Base-by-base conservation (phyloP, 2,329 filamentous ascomycete species). In the Colletotrichum costaricense region DNA sequence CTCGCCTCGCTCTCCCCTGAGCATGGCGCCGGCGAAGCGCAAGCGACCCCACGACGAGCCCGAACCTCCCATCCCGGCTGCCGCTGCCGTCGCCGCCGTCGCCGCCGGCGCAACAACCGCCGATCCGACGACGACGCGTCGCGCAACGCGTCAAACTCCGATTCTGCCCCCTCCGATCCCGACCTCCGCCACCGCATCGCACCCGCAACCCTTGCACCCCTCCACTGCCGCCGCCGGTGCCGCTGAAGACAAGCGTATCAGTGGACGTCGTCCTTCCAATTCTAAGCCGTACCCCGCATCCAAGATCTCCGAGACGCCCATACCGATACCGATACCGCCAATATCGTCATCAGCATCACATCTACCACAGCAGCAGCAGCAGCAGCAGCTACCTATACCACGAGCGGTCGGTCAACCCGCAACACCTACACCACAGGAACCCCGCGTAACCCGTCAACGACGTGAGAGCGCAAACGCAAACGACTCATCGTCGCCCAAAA, bases 61-160 rank as follows among this genome's bases (percentile, higher is more conserved):
- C 65, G 72, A 66, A 59, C 63, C 38, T 22, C 55, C 60, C 16
- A 19, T 68, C 74, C 56, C 76, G 76, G 49, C 62, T 73, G 54
- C 65, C 64, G 67, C 59, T 62, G 67, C 67, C 0, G 30, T 8
- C 7, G 30, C 30, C 67, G 35, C 35, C 35, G 35, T 1, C 35
- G 26, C 67, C 35, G 65, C 69, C 68, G 63, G 72, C 66, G 74
- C 75, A 58, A 26, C 75, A 35, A 74, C 76, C 68, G 68, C 78
- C 68, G 71, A 76, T 59, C 64, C 74, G 49, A 79, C 81, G 46
- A 79, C 81, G 80, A 79, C 81, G 81, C 82, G 82, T 78, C 80
- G 82, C 73, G 79, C 81, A 74, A 83, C 82, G 82, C 82, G 82
- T 81, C 82, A 84, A 73, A 83, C 80, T 11, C 81, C 82, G 64